Evolutionary conservation across 2,329 filamentous ascomycete species (phyloP).

Genomic region (Penicillium sp.): DNA sequence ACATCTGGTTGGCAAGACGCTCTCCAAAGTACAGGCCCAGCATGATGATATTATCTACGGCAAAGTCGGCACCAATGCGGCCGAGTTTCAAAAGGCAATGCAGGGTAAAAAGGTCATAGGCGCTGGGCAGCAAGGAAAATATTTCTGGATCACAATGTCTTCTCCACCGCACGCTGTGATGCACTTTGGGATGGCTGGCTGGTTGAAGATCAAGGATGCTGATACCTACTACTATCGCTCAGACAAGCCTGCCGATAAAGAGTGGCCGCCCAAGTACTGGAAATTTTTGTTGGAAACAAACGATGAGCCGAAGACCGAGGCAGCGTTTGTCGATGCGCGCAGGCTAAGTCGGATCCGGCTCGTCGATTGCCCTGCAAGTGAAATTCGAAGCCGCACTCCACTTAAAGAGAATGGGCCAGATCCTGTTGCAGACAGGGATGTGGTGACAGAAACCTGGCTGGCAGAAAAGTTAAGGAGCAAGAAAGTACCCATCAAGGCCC

Average conservation of each 20-base stretch:
- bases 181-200: slow-evolving; percentile 80
- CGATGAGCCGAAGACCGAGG: slow-evolving; percentile 63
- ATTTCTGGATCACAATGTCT: slow-evolving; percentile 87
- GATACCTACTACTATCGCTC: slow-evolving; percentile 81
- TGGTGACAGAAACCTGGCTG: slow-evolving; percentile 78
- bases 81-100: slow-evolving; percentile 74
- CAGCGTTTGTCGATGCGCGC: slow-evolving; percentile 82
- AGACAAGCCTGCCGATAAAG: slow-evolving; percentile 58
- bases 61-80: slow-evolving; percentile 80
- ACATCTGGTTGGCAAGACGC: slow-evolving; percentile 81
- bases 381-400: slow-evolving; percentile 77
- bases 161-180: slow-evolving; percentile 83
- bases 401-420: slow-evolving; percentile 93
- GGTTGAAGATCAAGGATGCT: slow-evolving; percentile 84
- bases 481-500: slow-evolving; percentile 84
- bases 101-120: slow-evolving; percentile 72
- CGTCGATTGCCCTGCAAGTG: slow-evolving; percentile 75
- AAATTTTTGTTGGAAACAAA: slow-evolving; percentile 80
- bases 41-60: slow-evolving; percentile 88
- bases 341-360: slow-evolving; percentile 79
- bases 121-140: slow-evolving; percentile 90
- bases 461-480: slow-evolving; percentile 71
- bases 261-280: slow-evolving; percentile 88
- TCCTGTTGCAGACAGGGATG: slow-evolving; percentile 78
- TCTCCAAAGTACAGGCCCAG: slow-evolving; percentile 70